A percentile compares a stretch with the other conserved stretches of the same genome.
phyloP scores from a whole-genome alignment of 306 rosid genomes.

The Dalbergia oliveri region DNA sequence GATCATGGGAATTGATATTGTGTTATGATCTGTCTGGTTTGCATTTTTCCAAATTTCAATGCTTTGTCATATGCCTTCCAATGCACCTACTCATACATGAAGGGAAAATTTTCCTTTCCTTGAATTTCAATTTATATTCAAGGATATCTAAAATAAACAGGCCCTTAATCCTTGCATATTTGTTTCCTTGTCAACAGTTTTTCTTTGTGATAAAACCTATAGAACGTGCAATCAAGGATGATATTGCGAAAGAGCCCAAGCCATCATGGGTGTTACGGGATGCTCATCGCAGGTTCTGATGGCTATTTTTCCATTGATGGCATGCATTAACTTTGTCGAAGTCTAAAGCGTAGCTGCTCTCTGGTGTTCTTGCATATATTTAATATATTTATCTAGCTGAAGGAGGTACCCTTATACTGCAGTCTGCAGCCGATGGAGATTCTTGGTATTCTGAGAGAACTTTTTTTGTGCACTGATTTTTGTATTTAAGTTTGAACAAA shows the following conservation, averaged over 20 bases:
- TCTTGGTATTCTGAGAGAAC: slow-evolving; percentile 9
- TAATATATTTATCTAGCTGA: not conserved
- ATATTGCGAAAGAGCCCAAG: slow-evolving; percentile 63
- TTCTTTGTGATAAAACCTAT: slow-evolving; percentile 71
- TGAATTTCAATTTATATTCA: not conserved
- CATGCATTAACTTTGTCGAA: not conserved
- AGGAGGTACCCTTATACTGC: not conserved
- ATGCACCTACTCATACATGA: not conserved
- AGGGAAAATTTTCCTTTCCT: not conserved
- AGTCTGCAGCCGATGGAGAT: slow-evolving; percentile 6
- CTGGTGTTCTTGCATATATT: not conserved
- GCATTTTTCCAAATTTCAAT: not conserved
- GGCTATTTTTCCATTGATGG: slow-evolving; percentile 9
- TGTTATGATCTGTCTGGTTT: not conserved
- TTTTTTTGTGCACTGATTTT: slow-evolving; percentile 16
- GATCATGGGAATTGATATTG: not conserved
- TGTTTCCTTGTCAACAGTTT: slow-evolving; percentile 52
- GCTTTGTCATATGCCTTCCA: not conserved
- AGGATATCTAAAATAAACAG: not conserved
- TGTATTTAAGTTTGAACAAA: not conserved
- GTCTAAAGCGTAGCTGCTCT: not conserved
- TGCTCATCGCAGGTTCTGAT: slow-evolving; percentile 16
- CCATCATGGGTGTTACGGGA: slow-evolving; percentile 70
- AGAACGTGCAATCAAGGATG: slow-evolving; percentile 63
- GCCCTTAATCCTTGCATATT: not conserved